Evolutionary conservation across 495 filamentous ascomycete species (phyloP), one percentile per base, ranked within the genome.

Genomic region (Penicillium chermesinum): DNA sequence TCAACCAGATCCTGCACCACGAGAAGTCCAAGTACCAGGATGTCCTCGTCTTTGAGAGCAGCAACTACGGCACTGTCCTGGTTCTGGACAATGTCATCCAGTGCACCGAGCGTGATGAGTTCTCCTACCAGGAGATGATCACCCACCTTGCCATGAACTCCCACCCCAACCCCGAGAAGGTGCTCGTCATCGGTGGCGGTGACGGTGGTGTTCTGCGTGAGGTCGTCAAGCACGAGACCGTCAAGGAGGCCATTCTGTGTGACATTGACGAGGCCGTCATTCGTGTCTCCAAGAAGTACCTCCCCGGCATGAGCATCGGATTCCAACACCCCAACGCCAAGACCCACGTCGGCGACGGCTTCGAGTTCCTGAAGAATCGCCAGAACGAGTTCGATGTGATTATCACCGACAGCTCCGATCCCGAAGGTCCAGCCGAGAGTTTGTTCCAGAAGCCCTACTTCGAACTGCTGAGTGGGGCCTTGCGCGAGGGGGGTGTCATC

Each of bases 101-200:
- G 73, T 89, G 84, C 77, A 96, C 93, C 47, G 93, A 97, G 82
- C 81, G 90, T 35, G 94, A 99, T 65, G 94, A 99, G 77, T 97
- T 97, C 79, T 85, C 88, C 50, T 97, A 97, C 82, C 94, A 99
- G 75, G 94, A 99, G 82, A 99, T 99, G 93, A 99, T 99, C 74
- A 89, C 93, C 49, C 90, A 99, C 73, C 80, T 97, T 44, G 93
- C 89, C 71, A 91, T 99, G 87, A 94, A 94, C 81, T 88, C 93
- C 18, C 93, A 97, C 80, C 94, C 91, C 54, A 81, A 93, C 75
- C 93, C 93, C 58, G 90, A 96, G 83, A 91, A 90, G 75, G 91
- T 97, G 43, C 83, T 99, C 32, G 93, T 99, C 69, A 96, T 97
- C 59, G 93, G 93, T 45, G 93, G 91, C 57, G 93, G 94, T 60